These are phyloP conservation scores for Aspergillus sclerotioniger DNA, from an alignment of 495 filamentous ascomycete species.

Conservation along the genomic window DNA sequence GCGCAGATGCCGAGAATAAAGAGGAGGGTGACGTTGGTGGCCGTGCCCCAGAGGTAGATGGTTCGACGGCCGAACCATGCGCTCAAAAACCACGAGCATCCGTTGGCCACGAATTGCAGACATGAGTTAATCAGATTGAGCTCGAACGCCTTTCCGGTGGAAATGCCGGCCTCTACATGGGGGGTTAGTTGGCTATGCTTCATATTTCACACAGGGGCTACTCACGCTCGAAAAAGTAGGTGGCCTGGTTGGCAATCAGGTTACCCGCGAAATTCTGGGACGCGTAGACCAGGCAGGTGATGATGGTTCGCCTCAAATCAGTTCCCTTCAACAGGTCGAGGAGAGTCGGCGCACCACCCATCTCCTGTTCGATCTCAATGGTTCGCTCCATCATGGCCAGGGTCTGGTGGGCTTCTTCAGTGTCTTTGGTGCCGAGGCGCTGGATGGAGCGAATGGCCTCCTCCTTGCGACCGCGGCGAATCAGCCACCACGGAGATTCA, in stretches of 20 bases:
- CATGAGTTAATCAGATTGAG: constrained; percentile 38
- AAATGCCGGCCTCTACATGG: constrained; percentile 57
- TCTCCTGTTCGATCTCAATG: constrained; percentile 61
- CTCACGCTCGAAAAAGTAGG: constrained; percentile 63
- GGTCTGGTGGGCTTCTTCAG: constrained; percentile 60
- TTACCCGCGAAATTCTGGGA: constrained; percentile 47
- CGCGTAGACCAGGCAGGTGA: constrained; percentile 56
- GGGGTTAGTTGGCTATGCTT: not conserved
- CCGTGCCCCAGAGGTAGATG: constrained; percentile 59
- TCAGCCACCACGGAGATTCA: constrained; percentile 62
- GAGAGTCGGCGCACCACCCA: constrained; percentile 54
- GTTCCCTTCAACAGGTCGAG: constrained; percentile 66
- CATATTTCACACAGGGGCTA: not conserved
- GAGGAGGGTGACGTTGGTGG: constrained; percentile 60
- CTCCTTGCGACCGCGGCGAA: constrained; percentile 52
- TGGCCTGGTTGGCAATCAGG: constrained; percentile 74
- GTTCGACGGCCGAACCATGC: constrained; percentile 63
- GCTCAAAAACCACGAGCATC: constrained; percentile 62
- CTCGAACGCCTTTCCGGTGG: constrained; percentile 33
- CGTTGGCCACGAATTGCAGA: constrained; percentile 35
- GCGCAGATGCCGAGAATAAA: constrained; percentile 70
- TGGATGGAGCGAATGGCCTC: constrained; percentile 61
- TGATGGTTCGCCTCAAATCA: constrained; percentile 64
- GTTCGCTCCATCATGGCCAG: constrained; percentile 75
- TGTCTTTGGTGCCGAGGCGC: constrained; percentile 54